Evolutionary conservation across 805 yeast species (phyloP), one percentile per base, ranked within the genome.

Genomic region (Yamadazyma ubonensis): DNA sequence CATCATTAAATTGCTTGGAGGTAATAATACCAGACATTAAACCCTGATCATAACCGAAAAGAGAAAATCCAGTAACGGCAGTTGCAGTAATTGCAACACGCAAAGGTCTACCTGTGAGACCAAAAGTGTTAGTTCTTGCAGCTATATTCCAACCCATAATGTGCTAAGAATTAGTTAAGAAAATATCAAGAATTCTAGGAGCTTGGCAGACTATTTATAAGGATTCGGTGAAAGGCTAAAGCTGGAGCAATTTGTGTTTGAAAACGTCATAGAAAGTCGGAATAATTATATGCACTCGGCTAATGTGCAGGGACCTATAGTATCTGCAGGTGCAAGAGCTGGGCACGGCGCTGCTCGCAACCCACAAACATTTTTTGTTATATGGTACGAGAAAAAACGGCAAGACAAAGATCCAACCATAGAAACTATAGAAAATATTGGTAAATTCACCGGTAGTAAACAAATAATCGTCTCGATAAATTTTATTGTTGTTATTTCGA

Each of bases 51-150:
- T 57, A 58, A 45, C 64, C 64, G 48, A 59, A 59, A 23, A 61
- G 50, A 5, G 61, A 56, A 48, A 62, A 62, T 7, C 65, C 65
- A 16, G 56, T 54, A 12, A 54, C 56, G 17, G 67, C 61, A 16
- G 55, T 45, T 10, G 51, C 38, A 9, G 67, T 55, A 23, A 60
- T 50, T 15, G 53, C 50, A 25, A 57, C 56, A 47, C 65, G 55
- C 32, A 63, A 73, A 20, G 65, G 59, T 48, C 73, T 70, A 43
- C 90, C 90, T 29, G 59, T 55, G 7, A 79, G 59, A 15, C 86
- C 86, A 39, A 67, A 58, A 7, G 83, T 78, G 45, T 75, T 71
- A 29, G 81, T 76, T 61, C 71, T 70, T 17, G 48, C 32, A 16
- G 37, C 31, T 10, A 38, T 12, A 21, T 34, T 34, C 33, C 18